Evolutionary conservation across 2,329 filamentous ascomycete genomes (phyloP).

Genomic region (Aspergillus sp.): DNA sequence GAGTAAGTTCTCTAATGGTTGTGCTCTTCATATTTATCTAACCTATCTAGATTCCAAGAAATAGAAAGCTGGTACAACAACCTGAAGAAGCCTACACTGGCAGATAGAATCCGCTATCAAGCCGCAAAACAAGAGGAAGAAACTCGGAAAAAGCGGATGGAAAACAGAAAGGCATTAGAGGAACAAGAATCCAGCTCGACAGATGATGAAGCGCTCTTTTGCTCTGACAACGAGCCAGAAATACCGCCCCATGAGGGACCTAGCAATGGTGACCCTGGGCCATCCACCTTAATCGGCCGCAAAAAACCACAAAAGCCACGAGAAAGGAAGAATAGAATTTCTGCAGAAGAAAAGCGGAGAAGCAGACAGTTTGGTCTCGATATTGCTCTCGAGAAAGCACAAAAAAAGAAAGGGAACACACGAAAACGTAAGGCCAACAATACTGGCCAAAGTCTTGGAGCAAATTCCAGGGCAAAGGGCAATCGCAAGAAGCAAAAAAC

Average conservation of each 20-base stretch:
- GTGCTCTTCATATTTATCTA: no score
- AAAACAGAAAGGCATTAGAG: conserved; percentile 1
- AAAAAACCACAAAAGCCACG: not conserved
- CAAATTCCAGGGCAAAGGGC: not conserved
- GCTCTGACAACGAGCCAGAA: not conserved
- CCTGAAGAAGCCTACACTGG: conserved; percentile 4
- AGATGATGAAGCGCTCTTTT: not conserved
- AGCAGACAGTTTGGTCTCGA: conserved; percentile 11
- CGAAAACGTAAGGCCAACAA: not conserved
- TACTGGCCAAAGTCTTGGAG: not conserved
- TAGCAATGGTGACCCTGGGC: not conserved
- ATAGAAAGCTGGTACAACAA: conserved; percentile 4
- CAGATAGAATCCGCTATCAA: conserved; percentile 6
- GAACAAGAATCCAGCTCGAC: not conserved
- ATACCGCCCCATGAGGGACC: not conserved
- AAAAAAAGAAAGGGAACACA: not conserved
- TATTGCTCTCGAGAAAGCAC: not conserved
- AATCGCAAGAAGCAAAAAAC: conserved; percentile 1
- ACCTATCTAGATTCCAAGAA: conserved; percentile 5
- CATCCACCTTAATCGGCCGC: not conserved
- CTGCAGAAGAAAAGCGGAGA: conserved; percentile 9
- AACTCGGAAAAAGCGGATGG: conserved; percentile 3
- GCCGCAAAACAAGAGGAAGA: conserved; percentile 4
- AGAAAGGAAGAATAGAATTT: conserved; percentile 7
- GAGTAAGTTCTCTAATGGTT: no score